These are phyloP conservation scores for Suaeda aralocaspica DNA, from an alignment of 148 eudicot species.

Conservation along the genomic window DNA sequence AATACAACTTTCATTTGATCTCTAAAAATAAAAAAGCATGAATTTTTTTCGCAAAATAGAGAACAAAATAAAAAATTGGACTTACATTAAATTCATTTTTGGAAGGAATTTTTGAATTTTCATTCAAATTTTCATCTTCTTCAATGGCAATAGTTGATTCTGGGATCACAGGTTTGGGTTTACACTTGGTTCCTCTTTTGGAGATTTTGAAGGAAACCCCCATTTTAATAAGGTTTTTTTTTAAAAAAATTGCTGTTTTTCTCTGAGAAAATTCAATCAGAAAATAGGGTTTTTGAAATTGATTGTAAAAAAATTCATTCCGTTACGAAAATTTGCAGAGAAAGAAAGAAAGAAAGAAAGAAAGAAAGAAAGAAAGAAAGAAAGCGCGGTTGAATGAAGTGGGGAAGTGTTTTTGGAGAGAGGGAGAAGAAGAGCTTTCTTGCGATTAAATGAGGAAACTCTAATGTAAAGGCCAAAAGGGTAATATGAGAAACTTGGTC, in stretches of 20 bases:
- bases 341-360: too few relatives aligned
- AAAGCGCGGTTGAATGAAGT: background rate
- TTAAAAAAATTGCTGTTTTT: too few relatives aligned
- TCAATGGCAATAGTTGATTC: conserved; percentile 28
- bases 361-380: background rate
- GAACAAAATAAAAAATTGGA: background rate
- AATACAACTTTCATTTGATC: too few relatives aligned
- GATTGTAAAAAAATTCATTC: too few relatives aligned
- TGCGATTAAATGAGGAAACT: background rate
- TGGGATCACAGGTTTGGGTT: conserved; percentile 39
- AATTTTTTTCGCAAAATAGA: background rate
- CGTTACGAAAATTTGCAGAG: background rate
- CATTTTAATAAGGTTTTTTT: conserved; percentile 28
- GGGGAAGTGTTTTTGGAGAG: background rate
- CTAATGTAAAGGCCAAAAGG: too few relatives aligned
- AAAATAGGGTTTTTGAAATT: background rate
- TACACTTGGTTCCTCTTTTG: conserved; percentile 52
- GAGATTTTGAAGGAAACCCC: conserved; percentile 87
- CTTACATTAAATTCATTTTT: conserved; percentile 32
- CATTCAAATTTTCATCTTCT: conserved; percentile 16
- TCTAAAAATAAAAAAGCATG: background rate
- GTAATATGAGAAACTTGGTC: too few relatives aligned
- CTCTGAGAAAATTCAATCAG: background rate
- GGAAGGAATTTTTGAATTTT: conserved; percentile 24
- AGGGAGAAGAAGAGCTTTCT: background rate